phyloP scores from a whole-genome alignment of 331 rosid species.

The Quercus phellos region DNA sequence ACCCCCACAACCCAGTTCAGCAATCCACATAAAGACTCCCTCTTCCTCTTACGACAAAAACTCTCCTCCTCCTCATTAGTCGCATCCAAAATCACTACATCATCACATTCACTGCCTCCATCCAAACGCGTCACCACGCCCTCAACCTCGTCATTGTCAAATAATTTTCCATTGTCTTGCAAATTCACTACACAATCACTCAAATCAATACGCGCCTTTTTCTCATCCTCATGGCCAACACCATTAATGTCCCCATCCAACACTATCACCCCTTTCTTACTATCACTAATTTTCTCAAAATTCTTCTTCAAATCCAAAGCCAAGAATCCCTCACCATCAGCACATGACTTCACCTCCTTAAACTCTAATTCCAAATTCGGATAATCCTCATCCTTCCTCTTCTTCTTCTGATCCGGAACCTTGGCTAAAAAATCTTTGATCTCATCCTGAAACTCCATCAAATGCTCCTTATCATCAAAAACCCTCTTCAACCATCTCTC shows the following conservation, averaged over 20 bases:
- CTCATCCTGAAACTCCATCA: slow-evolving; percentile 53
- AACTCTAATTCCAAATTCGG: slow-evolving; percentile 2
- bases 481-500: slow-evolving; percentile 40
- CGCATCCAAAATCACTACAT: slow-evolving; percentile 30
- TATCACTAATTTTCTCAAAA: not conserved
- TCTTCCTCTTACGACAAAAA: slow-evolving; percentile 38
- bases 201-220: not conserved
- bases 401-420: slow-evolving; percentile 18
- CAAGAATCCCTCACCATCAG: slow-evolving; percentile 5
- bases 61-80: slow-evolving; percentile 23
- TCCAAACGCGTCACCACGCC: slow-evolving; percentile 19
- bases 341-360: slow-evolving; percentile 5
- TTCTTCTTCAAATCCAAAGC: slow-evolving; percentile 15
- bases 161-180: slow-evolving; percentile 18
- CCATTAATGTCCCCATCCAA: slow-evolving; percentile 21
- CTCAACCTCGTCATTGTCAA: slow-evolving; percentile 13
- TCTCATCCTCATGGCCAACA: not conserved
- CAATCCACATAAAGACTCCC: slow-evolving; percentile 36
- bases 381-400: slow-evolving; percentile 8
- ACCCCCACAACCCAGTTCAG: slow-evolving; percentile 45
- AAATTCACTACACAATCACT: slow-evolving; percentile 3
- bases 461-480: slow-evolving; percentile 25
- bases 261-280: slow-evolving; percentile 7
- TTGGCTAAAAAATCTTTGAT: slow-evolving; percentile 25
- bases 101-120: slow-evolving; percentile 25